Evolutionary conservation across 352 stramenopile genomes (phyloP).

Genomic region (Lagenidium sp.): DNA sequence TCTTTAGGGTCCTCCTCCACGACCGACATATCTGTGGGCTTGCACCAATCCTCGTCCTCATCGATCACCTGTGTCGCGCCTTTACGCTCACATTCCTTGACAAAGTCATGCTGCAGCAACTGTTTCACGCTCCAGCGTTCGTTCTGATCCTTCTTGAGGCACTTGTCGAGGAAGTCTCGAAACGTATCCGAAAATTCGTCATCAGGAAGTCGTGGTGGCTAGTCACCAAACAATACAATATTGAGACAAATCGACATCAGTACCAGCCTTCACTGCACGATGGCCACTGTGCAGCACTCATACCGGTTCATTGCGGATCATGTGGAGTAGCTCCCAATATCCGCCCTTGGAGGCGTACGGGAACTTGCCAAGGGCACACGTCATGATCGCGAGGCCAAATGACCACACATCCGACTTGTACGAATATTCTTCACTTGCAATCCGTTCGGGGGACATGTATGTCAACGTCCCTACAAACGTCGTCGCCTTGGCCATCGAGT

Average conservation of each 20-base stretch:
- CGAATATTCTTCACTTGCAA: constrained; percentile 83
- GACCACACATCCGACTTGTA: constrained; percentile 87
- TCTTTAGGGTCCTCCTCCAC: constrained; percentile 43
- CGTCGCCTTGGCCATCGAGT: constrained; percentile 78
- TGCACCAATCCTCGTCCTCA: constrained; percentile 15
- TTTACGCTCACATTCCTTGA: constrained; percentile 29
- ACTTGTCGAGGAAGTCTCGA: constrained; percentile 74
- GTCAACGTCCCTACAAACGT: constrained; percentile 90
- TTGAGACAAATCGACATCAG: constrained; percentile 1
- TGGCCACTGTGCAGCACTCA: too few species aligned
- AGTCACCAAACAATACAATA: background rate
- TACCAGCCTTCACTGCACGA: background rate
- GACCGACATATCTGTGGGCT: constrained; percentile 8
- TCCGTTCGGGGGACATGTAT: constrained; percentile 93
- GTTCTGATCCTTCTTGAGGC: constrained; percentile 66
- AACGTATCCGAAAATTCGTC: constrained; percentile 70
- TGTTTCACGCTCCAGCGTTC: constrained; percentile 79
- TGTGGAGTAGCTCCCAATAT: constrained; percentile 88
- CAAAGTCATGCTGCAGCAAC: constrained; percentile 63
- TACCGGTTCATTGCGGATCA: constrained; percentile 80
- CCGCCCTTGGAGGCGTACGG: constrained; percentile 80
- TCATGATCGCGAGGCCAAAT: constrained; percentile 84
- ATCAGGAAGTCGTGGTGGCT: constrained; percentile 56
- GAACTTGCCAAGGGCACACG: constrained; percentile 83
- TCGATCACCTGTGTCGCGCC: background rate